Evolutionary conservation across 768 basidiomycete genomes (phyloP).

Genomic region (Boletus eberwhitei): DNA sequence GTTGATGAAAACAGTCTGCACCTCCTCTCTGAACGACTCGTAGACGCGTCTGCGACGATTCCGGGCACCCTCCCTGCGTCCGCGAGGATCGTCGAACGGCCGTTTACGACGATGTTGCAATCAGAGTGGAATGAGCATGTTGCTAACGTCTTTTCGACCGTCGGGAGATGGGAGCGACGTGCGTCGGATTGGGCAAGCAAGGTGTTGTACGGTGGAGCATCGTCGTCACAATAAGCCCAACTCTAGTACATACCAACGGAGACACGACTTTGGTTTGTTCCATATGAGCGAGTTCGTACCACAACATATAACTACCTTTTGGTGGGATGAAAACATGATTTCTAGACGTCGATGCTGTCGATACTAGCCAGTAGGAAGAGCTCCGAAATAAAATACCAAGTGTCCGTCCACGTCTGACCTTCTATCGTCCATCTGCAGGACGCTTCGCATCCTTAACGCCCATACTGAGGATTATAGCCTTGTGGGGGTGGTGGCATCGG

Average conservation of each 20-base stretch:
- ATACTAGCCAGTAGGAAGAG: neutral
- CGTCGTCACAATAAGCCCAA: neutral
- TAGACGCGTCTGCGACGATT: constrained; percentile 44
- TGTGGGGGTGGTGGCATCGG: constrained; percentile 31
- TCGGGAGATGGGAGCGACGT: constrained; percentile 44
- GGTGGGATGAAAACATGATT: neutral
- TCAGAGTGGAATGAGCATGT: constrained; percentile 60
- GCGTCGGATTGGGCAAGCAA: constrained; percentile 46
- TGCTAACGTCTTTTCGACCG: constrained; percentile 41
- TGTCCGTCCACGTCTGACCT: neutral
- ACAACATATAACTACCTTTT: neutral
- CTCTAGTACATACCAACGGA: neutral
- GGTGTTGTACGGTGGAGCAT: constrained; percentile 40
- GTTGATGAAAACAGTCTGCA: constrained; percentile 39
- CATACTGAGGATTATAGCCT: constrained; percentile 24
- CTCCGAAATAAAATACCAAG: neutral
- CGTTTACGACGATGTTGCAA: constrained; percentile 48
- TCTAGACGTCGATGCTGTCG: neutral
- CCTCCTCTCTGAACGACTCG: constrained; percentile 47
- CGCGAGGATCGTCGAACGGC: constrained; percentile 44
- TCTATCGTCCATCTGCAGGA: neutral
- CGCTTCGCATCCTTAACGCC: constrained; percentile 16
- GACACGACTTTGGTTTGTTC: neutral
- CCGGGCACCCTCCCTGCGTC: constrained; percentile 56
- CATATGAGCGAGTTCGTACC: neutral